These are phyloP conservation scores for Xylaria bambusicola DNA, from an alignment of 495 filamentous ascomycete genomes.

Conservation along the genomic window DNA sequence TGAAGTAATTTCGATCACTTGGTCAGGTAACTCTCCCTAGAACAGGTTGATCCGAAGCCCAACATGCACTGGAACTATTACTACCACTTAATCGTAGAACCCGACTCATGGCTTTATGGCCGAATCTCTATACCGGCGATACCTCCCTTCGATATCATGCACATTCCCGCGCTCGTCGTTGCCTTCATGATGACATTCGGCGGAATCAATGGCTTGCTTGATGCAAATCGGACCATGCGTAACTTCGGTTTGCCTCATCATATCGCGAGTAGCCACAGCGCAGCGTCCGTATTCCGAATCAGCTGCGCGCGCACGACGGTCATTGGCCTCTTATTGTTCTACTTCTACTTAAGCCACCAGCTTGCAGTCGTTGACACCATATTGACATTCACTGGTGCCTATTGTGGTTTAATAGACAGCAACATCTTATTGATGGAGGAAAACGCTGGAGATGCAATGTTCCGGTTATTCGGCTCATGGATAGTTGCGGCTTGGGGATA, in stretches of 20 bases:
- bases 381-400: slow-evolving; percentile 32
- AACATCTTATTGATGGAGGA: slow-evolving; percentile 36
- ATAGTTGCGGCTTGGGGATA: slow-evolving; percentile 32
- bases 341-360: slow-evolving; percentile 36
- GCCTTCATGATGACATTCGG: slow-evolving; percentile 34
- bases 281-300: slow-evolving; percentile 31
- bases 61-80: too few relatives aligned
- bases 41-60: too few relatives aligned
- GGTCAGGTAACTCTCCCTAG: too few relatives aligned
- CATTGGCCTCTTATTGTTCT: slow-evolving; percentile 29
- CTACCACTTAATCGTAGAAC: too few relatives aligned
- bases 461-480: slow-evolving; percentile 28
- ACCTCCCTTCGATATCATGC: slow-evolving; percentile 23
- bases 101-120: too few relatives aligned
- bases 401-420: slow-evolving; percentile 36
- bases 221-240: slow-evolving; percentile 32
- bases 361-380: slow-evolving; percentile 36
- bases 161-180: slow-evolving; percentile 35
- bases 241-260: slow-evolving; percentile 36
- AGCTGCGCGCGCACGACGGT: slow-evolving; percentile 34
- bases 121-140: slow-evolving; percentile 12
- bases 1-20: too few relatives aligned
- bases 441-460: slow-evolving; percentile 24
- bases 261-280: slow-evolving; percentile 29
- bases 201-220: slow-evolving; percentile 33